Base-by-base conservation (phyloP, 2,329 filamentous ascomycete species). In the Drechslera avenae region DNA sequence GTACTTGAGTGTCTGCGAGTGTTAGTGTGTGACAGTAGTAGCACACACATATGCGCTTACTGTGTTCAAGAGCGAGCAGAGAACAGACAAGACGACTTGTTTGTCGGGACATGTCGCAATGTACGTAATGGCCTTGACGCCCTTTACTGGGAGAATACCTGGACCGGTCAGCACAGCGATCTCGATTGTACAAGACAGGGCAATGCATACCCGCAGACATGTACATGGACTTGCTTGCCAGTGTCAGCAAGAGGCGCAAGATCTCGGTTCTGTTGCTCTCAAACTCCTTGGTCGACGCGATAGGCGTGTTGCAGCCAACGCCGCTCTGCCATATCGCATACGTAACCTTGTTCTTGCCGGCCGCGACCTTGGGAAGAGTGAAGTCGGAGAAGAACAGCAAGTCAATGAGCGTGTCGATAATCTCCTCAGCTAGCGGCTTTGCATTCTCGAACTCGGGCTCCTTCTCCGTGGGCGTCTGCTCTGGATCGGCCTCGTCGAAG, bases 321-420 rank as follows among this genome's bases (percentile, higher is more conserved):
- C 94, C 94, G 68, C 90, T 97, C 76, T 97, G 91, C 94, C 94
- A 99, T 70, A 99, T 97, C 46, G 91, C 88, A 75, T 94, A 96
- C 6, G 88, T 89, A 48, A 97, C 89, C 72, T 94, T 95, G 56
- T 83, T 83, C 67, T 88, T 91, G 46, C 85, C 84, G 49, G 86
- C 81, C 12, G 85, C 81, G 34, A 89, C 83, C 50, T 81, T 84
- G 8, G 93, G 90, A 13, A 97, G 82, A 0, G 93, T 96, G 66
- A 99, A 88, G 47, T 91, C 90, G 7, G 89, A 87, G 72, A 90
- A 96, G 82, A 99, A 99, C 34, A 97, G 81, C 45, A 97, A 78
- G 68, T 97, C 92, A 52, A 94, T 77, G 44, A 97, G 79, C 0
- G 91, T 91, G 67, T 97, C 93, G 59, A 97, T 88, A 48, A 99